Percentiles rank a stretch among this genome's conserved stretches.
phyloP scores from a whole-genome alignment of 495 filamentous ascomycete genomes.

The Penicillium flavigenum region DNA sequence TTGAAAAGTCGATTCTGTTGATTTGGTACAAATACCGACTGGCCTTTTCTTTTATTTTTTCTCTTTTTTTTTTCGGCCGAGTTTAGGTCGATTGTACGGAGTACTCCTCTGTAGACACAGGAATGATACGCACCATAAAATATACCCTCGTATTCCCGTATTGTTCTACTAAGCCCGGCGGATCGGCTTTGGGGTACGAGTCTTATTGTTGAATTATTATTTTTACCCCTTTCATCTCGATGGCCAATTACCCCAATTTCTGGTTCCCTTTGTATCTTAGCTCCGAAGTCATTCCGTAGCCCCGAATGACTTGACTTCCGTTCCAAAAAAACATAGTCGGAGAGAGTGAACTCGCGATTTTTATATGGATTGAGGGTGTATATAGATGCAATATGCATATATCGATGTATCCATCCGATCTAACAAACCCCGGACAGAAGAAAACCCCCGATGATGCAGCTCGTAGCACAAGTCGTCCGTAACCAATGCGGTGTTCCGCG shows the following conservation, averaged over 20 bases:
- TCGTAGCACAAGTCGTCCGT: constrained; percentile 3
- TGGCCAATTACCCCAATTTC: background rate
- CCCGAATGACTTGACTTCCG: background rate
- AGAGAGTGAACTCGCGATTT: background rate
- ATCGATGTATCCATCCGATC: constrained; percentile 14
- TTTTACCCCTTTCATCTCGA: background rate
- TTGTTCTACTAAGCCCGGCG: background rate
- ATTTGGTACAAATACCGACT: background rate
- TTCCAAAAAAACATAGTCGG: background rate
- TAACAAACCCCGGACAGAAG: background rate
- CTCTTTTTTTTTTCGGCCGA: background rate
- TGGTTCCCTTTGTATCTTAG: background rate
- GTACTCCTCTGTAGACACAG: background rate
- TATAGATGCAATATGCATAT: constrained; percentile 9
- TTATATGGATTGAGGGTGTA: background rate
- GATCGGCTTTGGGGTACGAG: background rate
- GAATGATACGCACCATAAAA: background rate
- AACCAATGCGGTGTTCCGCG: background rate
- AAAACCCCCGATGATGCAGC: background rate
- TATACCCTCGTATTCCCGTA: background rate
- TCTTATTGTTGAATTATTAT: background rate
- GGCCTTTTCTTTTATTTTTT: background rate
- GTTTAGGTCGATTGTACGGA: background rate
- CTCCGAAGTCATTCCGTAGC: background rate
- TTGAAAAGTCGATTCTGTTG: background rate